Evolutionary conservation across 2,329 filamentous ascomycete genomes (phyloP), one percentile per base, ranked within the genome.

Genomic region (Plectosphaerella plurivora): DNA sequence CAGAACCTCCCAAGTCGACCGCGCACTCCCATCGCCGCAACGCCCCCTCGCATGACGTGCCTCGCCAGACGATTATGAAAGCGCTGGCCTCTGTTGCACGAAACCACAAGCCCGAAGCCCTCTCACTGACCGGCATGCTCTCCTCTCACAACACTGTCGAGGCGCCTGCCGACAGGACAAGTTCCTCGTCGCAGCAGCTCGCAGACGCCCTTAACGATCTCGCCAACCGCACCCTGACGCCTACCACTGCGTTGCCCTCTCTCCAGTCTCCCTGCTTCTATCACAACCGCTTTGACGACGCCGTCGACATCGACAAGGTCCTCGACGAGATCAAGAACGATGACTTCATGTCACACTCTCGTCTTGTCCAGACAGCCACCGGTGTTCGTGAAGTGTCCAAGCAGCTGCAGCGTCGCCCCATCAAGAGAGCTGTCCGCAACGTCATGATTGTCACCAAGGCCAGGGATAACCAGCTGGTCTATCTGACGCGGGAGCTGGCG

Each of bases 391-490:
- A 99, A 71, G 92, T 99, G 12, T 95, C 91, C 15, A 93, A 95
- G 70, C 94, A 97, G 72, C 79, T 99, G 53, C 93, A 96, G 73
- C 85, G 93, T 52, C 84, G 91, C 41, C 93, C 94, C 20, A 91
- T 97, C 70, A 94, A 89, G 72, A 87, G 92, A 59, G 92, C 92
- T 11, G 92, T 99, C 46, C 85, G 84, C 64, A 97, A 91, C 67
- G 83, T 99, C 64, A 97, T 99, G 94, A 96, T 99, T 63, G 90
- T 99, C 58, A 99, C 94, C 56, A 99, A 97, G 72, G 94, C 94
- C 20, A 85, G 94, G 57, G 94, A 99, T 73, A 97, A 99, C 65
- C 85, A 90, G 60, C 80, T 99, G 15, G 93, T 99, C 35, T 83
- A 88, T 60, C 77, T 97, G 60, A 99, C 94, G 2, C 83, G 89